Conservation (phyloP, 2,329 filamentous ascomycete genomes). For the Pestalotiopsis sp. region DNA sequence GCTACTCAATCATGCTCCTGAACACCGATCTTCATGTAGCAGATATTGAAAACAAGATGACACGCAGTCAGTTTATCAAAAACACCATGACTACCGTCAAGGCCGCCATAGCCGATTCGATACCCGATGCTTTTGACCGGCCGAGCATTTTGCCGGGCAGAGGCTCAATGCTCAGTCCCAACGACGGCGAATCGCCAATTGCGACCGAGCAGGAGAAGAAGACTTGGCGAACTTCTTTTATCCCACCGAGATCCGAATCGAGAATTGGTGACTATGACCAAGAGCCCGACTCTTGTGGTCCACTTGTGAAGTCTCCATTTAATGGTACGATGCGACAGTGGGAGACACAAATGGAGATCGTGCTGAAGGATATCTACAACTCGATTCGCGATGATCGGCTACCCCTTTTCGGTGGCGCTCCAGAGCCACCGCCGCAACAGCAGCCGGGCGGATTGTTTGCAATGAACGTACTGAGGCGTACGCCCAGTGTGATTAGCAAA, state of each 20-base stretch:
- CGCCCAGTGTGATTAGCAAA: slow-evolving; percentile 90
- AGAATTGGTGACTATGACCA: slow-evolving; percentile 41
- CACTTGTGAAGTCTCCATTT: slow-evolving; percentile 77
- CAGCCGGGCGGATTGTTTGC: slow-evolving; percentile 71
- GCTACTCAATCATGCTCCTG: slow-evolving; percentile 91
- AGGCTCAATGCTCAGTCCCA: slow-evolving; percentile 28
- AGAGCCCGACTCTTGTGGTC: slow-evolving; percentile 63
- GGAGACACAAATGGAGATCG: slow-evolving; percentile 87
- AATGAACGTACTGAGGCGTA: slow-evolving; percentile 77
- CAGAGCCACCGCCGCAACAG: slow-evolving; percentile 48
- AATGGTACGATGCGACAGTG: slow-evolving; percentile 76
- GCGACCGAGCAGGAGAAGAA: slow-evolving; percentile 26
- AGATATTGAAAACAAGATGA: slow-evolving; percentile 97
- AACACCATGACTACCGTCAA: slow-evolving; percentile 92
- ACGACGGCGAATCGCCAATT: slow-evolving; percentile 23
- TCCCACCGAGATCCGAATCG: slow-evolving; percentile 49
- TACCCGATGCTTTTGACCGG: slow-evolving; percentile 66
- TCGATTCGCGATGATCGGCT: slow-evolving; percentile 88
- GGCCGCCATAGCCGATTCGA: slow-evolving; percentile 74
- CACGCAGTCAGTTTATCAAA: slow-evolving; percentile 88
- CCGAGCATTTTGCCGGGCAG: slow-evolving; percentile 56
- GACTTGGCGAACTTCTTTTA: slow-evolving; percentile 48
- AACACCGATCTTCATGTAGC: slow-evolving; percentile 96
- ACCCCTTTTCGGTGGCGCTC: slow-evolving; percentile 72
- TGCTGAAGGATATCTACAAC: slow-evolving; percentile 87